A percentile compares a stretch with the other conserved stretches of the same genome.
phyloP scores from a whole-genome alignment of 73 alveolate species.

The Blepharisma japonicum region DNA sequence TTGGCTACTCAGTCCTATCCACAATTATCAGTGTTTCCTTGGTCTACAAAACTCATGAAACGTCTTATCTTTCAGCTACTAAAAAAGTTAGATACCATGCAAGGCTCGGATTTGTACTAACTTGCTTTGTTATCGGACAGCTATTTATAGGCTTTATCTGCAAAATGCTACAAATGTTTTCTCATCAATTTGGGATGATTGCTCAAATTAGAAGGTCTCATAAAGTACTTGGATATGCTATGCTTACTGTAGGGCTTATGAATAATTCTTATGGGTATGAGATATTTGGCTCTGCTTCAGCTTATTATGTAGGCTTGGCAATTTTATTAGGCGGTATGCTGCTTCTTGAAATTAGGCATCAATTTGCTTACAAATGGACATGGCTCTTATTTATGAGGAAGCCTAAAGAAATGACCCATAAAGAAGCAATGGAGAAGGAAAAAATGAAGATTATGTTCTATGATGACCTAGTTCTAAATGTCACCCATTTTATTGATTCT shows the following conservation, averaged over 20 bases:
- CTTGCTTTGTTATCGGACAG: not conserved
- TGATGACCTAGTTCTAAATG: constrained; percentile 40
- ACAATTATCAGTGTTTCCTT: constrained; percentile 9
- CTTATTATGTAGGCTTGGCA: too few relatives aligned
- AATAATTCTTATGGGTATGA: constrained; percentile 5
- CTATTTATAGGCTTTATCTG: not conserved
- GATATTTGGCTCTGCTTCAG: not conserved
- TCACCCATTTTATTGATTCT: constrained; percentile 21
- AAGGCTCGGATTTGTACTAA: not conserved
- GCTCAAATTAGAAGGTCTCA: not conserved
- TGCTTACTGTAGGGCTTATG: not conserved
- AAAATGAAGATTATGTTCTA: constrained; percentile 12
- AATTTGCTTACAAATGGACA: too few relatives aligned
- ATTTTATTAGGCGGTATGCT: too few relatives aligned
- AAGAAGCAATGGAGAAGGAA: not conserved
- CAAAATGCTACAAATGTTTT: not conserved
- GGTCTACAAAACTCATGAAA: not conserved
- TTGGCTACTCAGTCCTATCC: not conserved
- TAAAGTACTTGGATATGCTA: not conserved
- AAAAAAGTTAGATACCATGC: not conserved
- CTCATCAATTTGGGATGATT: not conserved
- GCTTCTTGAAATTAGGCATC: too few relatives aligned
- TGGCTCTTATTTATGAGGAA: not conserved
- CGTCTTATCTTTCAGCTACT: not conserved
- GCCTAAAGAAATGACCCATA: not conserved